Base-by-base conservation (phyloP, 2,329 filamentous ascomycete genomes). In the Laburnicola sp. region DNA sequence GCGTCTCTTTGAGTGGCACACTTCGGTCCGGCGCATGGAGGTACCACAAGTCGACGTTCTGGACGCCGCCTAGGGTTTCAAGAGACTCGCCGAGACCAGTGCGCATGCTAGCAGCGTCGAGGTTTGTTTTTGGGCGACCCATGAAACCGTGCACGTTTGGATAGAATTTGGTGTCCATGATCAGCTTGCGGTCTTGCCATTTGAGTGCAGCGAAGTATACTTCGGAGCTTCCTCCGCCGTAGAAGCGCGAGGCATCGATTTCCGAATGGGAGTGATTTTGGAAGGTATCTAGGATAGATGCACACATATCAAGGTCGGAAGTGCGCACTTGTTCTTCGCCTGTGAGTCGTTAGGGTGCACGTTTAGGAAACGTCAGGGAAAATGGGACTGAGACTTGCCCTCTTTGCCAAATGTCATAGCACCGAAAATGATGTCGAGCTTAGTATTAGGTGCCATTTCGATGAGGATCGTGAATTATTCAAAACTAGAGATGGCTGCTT, bases 21-120 rank as follows among this genome's bases (percentile, higher is more conserved):
- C 50, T 72, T 3, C 74, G 63, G 56, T 81, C 78, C 48, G 77
- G 77, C 0, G 62, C 72, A 52, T 80, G 78, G 3, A 80, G 66
- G 48, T 80, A 80, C 60, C 66, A 78, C 48, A 77, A 64, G 38
- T 79, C 68, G 4, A 80, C 44, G 1, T 42, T 54, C 8, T 58
- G 49, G 0, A 22, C 41, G 31, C 35, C 46, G 21, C 70, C 62
- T 0, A 80, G 65, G 1, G 73, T 75, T 34, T 65, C 52, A 26
- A 79, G 54, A 22, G 73, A 75, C 7, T 68, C 62, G 28, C 60
- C 49, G 4, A 79, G 50, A 3, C 64, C 71, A 4, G 65, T 52
- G 1, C 70, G 64, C 23, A 78, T 54, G 37, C 70, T 65, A 1
- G 66, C 65, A 0, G 70, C 62, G 4, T 51, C 64, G 42, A 74